Conservation (phyloP, 2,329 filamentous ascomycete species). For the Sporothrix phasma region DNA sequence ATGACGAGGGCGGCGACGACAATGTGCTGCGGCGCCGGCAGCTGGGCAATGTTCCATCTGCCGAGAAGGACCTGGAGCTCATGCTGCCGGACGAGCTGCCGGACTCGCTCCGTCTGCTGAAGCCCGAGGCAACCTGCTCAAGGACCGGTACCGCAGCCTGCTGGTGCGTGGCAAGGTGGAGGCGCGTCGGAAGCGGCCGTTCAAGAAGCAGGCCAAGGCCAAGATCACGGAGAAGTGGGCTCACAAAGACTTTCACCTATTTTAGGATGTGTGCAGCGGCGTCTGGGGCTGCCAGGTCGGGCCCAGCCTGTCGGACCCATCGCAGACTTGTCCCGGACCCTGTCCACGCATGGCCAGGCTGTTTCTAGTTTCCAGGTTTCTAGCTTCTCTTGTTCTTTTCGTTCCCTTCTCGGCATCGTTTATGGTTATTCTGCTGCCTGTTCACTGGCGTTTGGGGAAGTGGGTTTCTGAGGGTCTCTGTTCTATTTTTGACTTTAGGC, state of each 20-base stretch:
- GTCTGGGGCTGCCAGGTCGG: not conserved
- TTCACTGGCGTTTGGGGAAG: constrained; percentile 8
- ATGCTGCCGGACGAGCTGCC: constrained; percentile 75
- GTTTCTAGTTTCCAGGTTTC: not conserved
- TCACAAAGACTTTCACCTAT: constrained; percentile 80
- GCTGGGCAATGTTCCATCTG: constrained; percentile 61
- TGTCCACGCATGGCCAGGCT: no score
- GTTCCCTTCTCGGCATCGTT: not conserved
- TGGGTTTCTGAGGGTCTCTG: constrained; percentile 1
- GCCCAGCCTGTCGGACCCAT: not conserved
- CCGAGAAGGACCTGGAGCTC: constrained; percentile 75
- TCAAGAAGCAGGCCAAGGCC: constrained; percentile 71
- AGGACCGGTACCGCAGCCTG: constrained; percentile 83
- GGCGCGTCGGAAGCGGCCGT: constrained; percentile 64
- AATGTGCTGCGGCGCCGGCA: constrained; percentile 57
- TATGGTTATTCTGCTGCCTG: constrained; percentile 6
- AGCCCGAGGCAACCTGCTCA: constrained; percentile 90
- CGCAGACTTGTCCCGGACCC: not conserved
- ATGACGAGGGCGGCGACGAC: constrained; percentile 51
- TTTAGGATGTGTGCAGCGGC: constrained; percentile 6
- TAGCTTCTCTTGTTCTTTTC: not conserved
- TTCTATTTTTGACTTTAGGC: constrained; percentile 5
- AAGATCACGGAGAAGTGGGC: constrained; percentile 92
- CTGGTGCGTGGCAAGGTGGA: constrained; percentile 85
- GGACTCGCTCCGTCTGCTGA: constrained; percentile 69